Conservation (phyloP, 179 eudicot genomes). For the Dionaea muscipula region DNA sequence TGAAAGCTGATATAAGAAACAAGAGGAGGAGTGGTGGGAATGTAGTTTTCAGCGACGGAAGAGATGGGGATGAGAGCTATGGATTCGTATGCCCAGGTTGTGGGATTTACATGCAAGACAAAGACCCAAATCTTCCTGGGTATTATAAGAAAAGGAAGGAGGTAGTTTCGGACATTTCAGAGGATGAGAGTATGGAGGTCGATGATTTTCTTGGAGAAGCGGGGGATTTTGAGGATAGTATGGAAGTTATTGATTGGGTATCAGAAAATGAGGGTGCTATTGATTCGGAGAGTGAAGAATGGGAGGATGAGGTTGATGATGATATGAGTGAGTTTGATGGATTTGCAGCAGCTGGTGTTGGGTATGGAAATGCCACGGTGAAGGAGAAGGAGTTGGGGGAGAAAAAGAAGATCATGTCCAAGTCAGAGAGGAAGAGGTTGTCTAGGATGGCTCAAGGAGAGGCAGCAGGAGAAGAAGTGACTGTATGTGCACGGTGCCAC, state of each 20-base stretch:
- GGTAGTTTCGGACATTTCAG: constrained; percentile 20
- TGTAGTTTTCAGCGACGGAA: constrained; percentile 71
- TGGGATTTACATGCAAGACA: constrained; percentile 95
- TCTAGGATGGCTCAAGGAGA: constrained; percentile 52
- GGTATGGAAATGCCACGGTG: constrained; percentile 79
- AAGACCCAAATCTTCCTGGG: constrained; percentile 70
- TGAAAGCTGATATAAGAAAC: constrained; percentile 21
- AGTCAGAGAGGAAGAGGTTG: constrained; percentile 63
- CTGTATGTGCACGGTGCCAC: constrained; percentile 94
- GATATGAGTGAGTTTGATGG: constrained; percentile 46
- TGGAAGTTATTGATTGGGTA: constrained; percentile 10
- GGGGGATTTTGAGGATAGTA: constrained; percentile 17
- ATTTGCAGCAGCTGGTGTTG: constrained; percentile 61
- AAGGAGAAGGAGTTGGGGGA: constrained; percentile 26
- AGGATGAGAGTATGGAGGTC: constrained; percentile 14
- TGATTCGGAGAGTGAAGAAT: constrained; percentile 59
- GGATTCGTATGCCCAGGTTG: constrained; percentile 87
- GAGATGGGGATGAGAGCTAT: constrained; percentile 59
- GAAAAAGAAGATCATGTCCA: constrained; percentile 41
- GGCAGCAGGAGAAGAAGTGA: constrained; percentile 39
- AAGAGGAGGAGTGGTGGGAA: constrained; percentile 30
- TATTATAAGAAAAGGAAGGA: constrained; percentile 49
- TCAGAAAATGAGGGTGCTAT: constrained; percentile 18
- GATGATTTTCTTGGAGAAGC: constrained; percentile 27
- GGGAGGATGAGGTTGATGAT: constrained; percentile 46